Evolutionary conservation across 2,329 filamentous ascomycete genomes (phyloP).

Genomic region (Bertia moriformis): DNA sequence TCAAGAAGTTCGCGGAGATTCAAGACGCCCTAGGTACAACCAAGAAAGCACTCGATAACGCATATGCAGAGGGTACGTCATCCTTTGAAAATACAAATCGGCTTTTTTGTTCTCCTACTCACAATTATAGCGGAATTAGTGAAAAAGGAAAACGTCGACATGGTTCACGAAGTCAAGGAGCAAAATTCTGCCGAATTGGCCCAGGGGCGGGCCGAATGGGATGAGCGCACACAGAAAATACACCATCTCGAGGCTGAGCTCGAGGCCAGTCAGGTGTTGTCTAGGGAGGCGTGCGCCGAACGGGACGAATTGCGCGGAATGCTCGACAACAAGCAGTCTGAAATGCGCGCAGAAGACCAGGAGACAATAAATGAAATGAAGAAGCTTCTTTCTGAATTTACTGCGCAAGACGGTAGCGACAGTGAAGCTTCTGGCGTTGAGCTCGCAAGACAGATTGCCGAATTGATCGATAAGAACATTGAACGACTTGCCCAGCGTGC

Average conservation of each 20-base stretch:
- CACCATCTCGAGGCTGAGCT: slow-evolving; percentile 20
- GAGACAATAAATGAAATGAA: slow-evolving; percentile 23
- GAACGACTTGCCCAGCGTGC: slow-evolving; percentile 23
- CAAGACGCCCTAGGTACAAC: slow-evolving; percentile 17
- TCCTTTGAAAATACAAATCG: not conserved
- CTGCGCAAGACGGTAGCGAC: slow-evolving; percentile 15
- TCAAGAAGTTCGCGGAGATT: slow-evolving; percentile 19
- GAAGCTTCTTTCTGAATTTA: slow-evolving; percentile 19
- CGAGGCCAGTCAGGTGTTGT: slow-evolving; percentile 18
- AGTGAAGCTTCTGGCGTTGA: slow-evolving; percentile 17
- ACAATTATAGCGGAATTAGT: slow-evolving; percentile 15
- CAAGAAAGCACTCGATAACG: slow-evolving; percentile 18
- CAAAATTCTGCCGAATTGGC: slow-evolving; percentile 15
- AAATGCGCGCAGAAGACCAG: slow-evolving; percentile 21
- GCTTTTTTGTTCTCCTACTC: slow-evolving; percentile 7
- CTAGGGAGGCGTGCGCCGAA: slow-evolving; percentile 19
- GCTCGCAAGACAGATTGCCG: slow-evolving; percentile 26
- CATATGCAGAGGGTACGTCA: slow-evolving; percentile 17
- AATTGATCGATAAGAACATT: slow-evolving; percentile 37
- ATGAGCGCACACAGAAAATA: slow-evolving; percentile 14
- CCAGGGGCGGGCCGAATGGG: slow-evolving; percentile 17
- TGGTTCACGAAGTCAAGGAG: slow-evolving; percentile 18
- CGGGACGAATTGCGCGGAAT: slow-evolving; percentile 20
- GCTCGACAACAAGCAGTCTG: slow-evolving; percentile 19
- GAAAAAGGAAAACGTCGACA: slow-evolving; percentile 19